phyloP scores from a whole-genome alignment of 805 yeast species.

The Metschnikowia kunwiensis region DNA sequence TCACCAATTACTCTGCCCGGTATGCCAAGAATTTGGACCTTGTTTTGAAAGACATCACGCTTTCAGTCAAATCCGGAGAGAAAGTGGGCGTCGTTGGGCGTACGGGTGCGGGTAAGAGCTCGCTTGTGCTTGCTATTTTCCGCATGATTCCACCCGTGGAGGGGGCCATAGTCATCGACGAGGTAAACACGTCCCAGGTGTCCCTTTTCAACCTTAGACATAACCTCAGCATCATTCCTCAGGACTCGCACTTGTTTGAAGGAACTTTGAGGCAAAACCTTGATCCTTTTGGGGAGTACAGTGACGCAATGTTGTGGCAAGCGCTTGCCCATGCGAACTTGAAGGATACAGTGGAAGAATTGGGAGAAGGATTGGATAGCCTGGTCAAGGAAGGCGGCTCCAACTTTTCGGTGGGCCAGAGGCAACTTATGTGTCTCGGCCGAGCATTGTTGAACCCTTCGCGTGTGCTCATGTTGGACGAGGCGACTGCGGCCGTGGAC shows the following conservation, averaged over 20 bases:
- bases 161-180: constrained; percentile 23
- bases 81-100: constrained; percentile 95
- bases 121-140: constrained; percentile 25
- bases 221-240: constrained; percentile 26
- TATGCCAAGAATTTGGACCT: constrained; percentile 81
- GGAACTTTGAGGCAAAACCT: constrained; percentile 34
- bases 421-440: constrained; percentile 25
- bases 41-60: constrained; percentile 64
- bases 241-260: constrained; percentile 26
- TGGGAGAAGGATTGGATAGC: constrained; percentile 20
- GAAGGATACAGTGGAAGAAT: constrained; percentile 16
- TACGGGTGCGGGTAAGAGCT: constrained; percentile 53
- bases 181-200: constrained; percentile 16
- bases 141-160: constrained; percentile 22
- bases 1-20: constrained; percentile 64
- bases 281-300: constrained; percentile 60
- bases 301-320: constrained; percentile 23
- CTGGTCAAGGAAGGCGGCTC: constrained; percentile 24
- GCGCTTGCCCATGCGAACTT: constrained; percentile 23
- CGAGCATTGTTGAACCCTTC: constrained; percentile 23
- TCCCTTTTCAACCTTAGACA: constrained; percentile 22
- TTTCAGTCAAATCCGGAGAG: constrained; percentile 68
- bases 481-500: constrained; percentile 26
- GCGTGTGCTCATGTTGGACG: constrained; percentile 21
- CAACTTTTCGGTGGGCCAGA: constrained; percentile 26